phyloP scores from a whole-genome alignment of 2,329 filamentous ascomycete genomes.

The Ceratocystiopsis sp. region DNA sequence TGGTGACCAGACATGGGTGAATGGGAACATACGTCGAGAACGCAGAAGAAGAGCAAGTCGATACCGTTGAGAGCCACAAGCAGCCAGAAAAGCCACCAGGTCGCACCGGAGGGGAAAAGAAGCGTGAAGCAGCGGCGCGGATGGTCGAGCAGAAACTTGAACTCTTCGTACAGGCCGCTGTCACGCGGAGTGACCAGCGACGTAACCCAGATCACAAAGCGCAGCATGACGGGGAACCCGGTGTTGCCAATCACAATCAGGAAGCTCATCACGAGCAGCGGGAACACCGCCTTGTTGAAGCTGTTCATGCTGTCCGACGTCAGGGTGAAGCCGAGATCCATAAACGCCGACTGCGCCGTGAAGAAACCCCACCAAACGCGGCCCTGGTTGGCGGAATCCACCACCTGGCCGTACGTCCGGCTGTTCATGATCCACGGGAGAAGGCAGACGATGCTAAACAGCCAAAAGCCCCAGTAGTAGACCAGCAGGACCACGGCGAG shows the following conservation, averaged over 20 bases:
- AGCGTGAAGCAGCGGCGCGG: conserved; percentile 92
- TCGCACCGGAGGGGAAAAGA: conserved; percentile 75
- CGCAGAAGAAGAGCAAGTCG: conserved; percentile 79
- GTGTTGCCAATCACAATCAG: conserved; percentile 92
- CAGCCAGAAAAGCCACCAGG: conserved; percentile 90
- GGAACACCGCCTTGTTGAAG: conserved; percentile 61
- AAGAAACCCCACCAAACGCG: conserved; percentile 87
- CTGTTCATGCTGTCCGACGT: conserved; percentile 89
- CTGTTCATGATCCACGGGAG: conserved; percentile 62
- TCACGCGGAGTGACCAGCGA: conserved; percentile 48
- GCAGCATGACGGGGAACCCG: conserved; percentile 84
- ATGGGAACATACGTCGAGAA: conserved; percentile 56
- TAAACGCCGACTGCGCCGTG: conserved; percentile 75
- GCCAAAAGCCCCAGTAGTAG: conserved; percentile 74
- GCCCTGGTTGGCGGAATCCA: conserved; percentile 44
- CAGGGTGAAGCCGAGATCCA: conserved; percentile 84
- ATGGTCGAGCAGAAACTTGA: conserved; percentile 82
- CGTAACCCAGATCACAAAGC: conserved; percentile 75
- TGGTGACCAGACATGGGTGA: not conserved
- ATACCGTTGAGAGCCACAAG: conserved; percentile 66
- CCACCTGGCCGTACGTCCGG: conserved; percentile 42
- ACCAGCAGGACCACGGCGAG: conserved; percentile 58
- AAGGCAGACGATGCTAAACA: conserved; percentile 57
- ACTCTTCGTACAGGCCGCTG: conserved; percentile 71
- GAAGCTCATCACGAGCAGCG: conserved; percentile 62